phyloP scores from a whole-genome alignment of 371 early-diverging fungal genomes.

The Syncephalastrum sp. region DNA sequence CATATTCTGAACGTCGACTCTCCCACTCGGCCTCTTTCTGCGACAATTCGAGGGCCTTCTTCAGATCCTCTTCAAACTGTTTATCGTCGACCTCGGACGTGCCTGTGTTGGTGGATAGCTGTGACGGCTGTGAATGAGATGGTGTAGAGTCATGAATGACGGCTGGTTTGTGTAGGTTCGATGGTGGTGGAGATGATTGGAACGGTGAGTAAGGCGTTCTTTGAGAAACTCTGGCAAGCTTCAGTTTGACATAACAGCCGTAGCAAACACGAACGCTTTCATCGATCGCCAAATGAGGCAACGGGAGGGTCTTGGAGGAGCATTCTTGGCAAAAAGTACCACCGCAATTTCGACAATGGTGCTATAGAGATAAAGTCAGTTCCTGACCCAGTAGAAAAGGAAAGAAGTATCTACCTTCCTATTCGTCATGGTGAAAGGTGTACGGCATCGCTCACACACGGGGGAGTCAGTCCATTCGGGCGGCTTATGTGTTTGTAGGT shows the following conservation, averaged over 20 bases:
- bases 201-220: constrained; percentile 5
- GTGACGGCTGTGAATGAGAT: too few species aligned
- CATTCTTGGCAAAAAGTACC: constrained; percentile 89
- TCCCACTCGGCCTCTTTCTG: constrained; percentile 68
- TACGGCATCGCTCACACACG: constrained; percentile 90
- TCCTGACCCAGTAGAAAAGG: background rate
- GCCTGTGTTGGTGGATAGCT: too few species aligned
- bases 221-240: constrained; percentile 34
- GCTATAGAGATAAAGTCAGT: constrained; percentile 35
- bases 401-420: constrained; percentile 59
- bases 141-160: too few species aligned
- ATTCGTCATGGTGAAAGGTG: constrained; percentile 87
- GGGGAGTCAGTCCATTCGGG: constrained; percentile 96
- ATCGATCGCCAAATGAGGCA: constrained; percentile 85
- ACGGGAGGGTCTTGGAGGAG: constrained; percentile 78
- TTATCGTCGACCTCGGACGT: constrained; percentile 40
- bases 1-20: background rate
- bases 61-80: constrained; percentile 75
- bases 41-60: constrained; percentile 84
- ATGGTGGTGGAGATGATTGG: too few species aligned
- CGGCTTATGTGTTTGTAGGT: constrained; percentile 47
- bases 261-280: constrained; percentile 93
- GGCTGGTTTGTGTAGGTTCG: too few species aligned
- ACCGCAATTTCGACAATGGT: constrained; percentile 97
- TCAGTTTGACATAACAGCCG: constrained; percentile 76